Conservation (phyloP, 306 rosid genomes). For the Oxytropis ochrocephala region DNA sequence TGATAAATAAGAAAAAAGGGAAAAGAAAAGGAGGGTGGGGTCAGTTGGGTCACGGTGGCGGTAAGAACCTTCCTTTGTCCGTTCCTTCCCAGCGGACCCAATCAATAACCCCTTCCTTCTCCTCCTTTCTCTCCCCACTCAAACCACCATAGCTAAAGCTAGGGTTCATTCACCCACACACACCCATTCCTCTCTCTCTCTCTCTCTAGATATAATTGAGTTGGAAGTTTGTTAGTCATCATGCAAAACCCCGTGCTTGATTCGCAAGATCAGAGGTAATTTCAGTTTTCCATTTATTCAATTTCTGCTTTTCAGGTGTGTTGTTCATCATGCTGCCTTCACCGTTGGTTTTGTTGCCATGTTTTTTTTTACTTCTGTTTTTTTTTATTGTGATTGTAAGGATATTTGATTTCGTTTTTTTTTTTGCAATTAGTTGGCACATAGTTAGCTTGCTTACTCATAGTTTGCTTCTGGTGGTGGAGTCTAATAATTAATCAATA, state of each 20-base stretch:
- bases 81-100: neutral
- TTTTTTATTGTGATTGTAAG: neutral
- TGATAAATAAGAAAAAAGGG: neutral
- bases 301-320: slow-evolving; percentile 9
- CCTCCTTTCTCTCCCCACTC: neutral
- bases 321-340: neutral
- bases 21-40: slow-evolving; percentile 4
- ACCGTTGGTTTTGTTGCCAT: neutral
- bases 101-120: neutral
- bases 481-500: neutral
- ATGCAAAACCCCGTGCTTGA: slow-evolving; percentile 52
- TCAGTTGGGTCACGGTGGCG: neutral
- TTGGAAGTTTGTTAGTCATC: neutral
- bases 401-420: too few relatives aligned
- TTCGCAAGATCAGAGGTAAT: slow-evolving; percentile 66
- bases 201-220: neutral
- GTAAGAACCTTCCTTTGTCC: neutral
- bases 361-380: too few relatives aligned
- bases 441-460: neutral
- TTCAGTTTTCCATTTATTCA: neutral
- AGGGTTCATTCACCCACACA: neutral
- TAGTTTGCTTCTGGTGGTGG: neutral
- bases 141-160: neutral
- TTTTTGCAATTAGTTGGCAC: neutral
- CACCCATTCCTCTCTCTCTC: too few relatives aligned